A percentile compares a stretch with the other conserved stretches of the same genome.
Conservation (phyloP, 1,284 basidiomycete genomes). For the Rhodotorula sp. region DNA sequence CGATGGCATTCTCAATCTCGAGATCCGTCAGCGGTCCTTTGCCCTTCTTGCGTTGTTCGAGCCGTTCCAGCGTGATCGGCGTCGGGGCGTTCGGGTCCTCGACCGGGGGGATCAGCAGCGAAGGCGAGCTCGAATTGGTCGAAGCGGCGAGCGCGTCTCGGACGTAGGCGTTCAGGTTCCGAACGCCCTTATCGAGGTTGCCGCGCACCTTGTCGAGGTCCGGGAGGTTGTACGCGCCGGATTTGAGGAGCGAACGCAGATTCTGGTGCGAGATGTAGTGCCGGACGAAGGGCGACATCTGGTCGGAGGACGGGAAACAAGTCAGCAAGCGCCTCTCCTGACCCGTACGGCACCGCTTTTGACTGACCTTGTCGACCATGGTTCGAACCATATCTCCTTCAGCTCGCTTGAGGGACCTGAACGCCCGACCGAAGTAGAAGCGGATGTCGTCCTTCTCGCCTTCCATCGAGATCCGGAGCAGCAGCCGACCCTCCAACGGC, state of each 20-base stretch:
- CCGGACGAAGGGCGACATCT: slow-evolving; percentile 94
- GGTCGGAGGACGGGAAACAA: not conserved
- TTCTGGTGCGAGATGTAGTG: slow-evolving; percentile 73
- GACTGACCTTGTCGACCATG: slow-evolving; percentile 88
- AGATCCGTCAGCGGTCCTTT: slow-evolving; percentile 66
- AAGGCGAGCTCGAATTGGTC: slow-evolving; percentile 7
- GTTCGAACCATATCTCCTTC: slow-evolving; percentile 95
- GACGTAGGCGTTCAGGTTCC: slow-evolving; percentile 41
- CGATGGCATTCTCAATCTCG: slow-evolving; percentile 91
- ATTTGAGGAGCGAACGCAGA: slow-evolving; percentile 41
- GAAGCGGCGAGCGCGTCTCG: slow-evolving; percentile 38
- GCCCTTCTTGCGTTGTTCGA: slow-evolving; percentile 39
- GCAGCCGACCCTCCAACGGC: slow-evolving; percentile 59
- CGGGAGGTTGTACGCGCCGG: slow-evolving; percentile 42
- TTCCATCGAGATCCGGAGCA: slow-evolving; percentile 93
- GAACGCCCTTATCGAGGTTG: slow-evolving; percentile 38
- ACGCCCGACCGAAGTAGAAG: slow-evolving; percentile 95
- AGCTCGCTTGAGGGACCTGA: slow-evolving; percentile 87
- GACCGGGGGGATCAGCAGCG: slow-evolving; percentile 34
- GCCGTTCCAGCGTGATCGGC: slow-evolving; percentile 52
- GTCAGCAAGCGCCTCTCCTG: not conserved
- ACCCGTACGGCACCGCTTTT: no score
- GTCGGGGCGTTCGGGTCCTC: slow-evolving; percentile 29
- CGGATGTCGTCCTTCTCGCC: slow-evolving; percentile 90
- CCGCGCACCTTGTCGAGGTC: slow-evolving; percentile 44